Evolutionary conservation across 2,329 filamentous ascomycete species (phyloP).

Genomic region (Claviceps pusilla): DNA sequence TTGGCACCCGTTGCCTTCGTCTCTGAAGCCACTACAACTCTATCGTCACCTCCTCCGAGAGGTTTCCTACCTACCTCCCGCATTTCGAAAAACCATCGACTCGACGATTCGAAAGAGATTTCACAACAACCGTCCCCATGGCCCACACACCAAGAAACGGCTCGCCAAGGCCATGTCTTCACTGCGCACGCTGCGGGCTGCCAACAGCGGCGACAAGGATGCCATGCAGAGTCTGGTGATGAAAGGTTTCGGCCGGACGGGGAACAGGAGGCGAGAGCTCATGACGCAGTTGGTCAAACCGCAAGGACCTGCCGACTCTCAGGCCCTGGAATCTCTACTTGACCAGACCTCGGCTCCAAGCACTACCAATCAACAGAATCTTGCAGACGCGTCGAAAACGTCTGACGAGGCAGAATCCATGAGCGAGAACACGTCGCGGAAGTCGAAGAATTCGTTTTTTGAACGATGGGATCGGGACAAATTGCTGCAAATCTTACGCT

Average conservation of each 20-base stretch:
- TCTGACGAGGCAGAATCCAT: neutral
- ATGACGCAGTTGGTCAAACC: conserved; percentile 23
- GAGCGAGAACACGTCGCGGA: neutral
- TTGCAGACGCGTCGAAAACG: neutral
- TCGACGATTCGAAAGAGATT: conserved; percentile 32
- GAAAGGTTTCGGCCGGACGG: conserved; percentile 37
- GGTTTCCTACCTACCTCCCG: conserved; percentile 41
- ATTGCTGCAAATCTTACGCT: conserved; percentile 24
- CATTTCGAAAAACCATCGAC: conserved; percentile 30
- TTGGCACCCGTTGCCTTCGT: conserved; percentile 10
- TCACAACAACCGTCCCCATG: conserved; percentile 21
- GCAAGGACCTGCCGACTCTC: conserved; percentile 24
- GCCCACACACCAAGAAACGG: conserved; percentile 15
- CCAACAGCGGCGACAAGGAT: conserved; percentile 33
- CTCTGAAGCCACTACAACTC: conserved; percentile 20
- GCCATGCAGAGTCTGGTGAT: conserved; percentile 34
- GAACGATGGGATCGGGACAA: conserved; percentile 35
- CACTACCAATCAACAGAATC: neutral
- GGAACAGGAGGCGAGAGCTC: conserved; percentile 35
- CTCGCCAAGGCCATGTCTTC: conserved; percentile 25
- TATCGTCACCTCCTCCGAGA: conserved; percentile 48
- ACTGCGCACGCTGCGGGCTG: conserved; percentile 36
- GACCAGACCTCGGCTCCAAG: conserved; percentile 1
- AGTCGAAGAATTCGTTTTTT: conserved; percentile 21
- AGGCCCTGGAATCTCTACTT: conserved; percentile 23